Evolutionary conservation across 208 protist genomes (phyloP), one percentile per base, ranked within the genome.

Genomic region (Borovskyia barvae): DNA sequence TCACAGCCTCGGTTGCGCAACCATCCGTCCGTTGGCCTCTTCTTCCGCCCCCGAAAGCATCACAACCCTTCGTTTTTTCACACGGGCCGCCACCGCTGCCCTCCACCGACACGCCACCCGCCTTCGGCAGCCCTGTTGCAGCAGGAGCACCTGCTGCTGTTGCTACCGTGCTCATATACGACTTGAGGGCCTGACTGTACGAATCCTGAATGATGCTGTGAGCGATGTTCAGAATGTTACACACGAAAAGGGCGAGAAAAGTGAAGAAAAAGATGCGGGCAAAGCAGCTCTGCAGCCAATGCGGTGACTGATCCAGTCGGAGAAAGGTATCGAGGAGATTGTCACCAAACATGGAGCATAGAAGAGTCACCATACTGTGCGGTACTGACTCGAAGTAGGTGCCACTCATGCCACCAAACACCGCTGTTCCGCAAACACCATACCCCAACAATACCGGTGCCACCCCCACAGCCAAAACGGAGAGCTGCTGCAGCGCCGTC

Each of bases 201-300:
- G 80, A 87, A 43, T 83, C 72, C 46, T 87, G 76, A 43, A 83
- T 77, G 36, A 87, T 81, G 46, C 69, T 87, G 55, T 79, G 69
- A 5, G 80, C 80, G 15, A 87, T 71, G 67, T 68, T 81, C 43
- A 83, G 66, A 12, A 83, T 71, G 47, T 65, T 87, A 48, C 76
- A 83, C 46, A 87, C 76, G 56, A 83, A 83, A 29, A 87, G 64
- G 3, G 66, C 40, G 5, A 87, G 55, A 45, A 83, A 87, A 9
- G 70, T 77, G 22, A 63, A 32, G 33, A 87, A 60, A 46, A 83
- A 87, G 20, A 87, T 15, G 3, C 76, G 68, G 22, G 50, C 65
- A 35, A 75, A 77, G 26, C 77, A 26, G 1, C 77, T 42, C 45
- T 83, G 73, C 30, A 82, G 46, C 64, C 49, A 59, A 48, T 70